Percentiles rank a stretch among this genome's conserved stretches.
These are phyloP conservation scores for Candida sanyiensis DNA, from an alignment of 805 yeast genomes.

Conservation along the genomic window DNA sequence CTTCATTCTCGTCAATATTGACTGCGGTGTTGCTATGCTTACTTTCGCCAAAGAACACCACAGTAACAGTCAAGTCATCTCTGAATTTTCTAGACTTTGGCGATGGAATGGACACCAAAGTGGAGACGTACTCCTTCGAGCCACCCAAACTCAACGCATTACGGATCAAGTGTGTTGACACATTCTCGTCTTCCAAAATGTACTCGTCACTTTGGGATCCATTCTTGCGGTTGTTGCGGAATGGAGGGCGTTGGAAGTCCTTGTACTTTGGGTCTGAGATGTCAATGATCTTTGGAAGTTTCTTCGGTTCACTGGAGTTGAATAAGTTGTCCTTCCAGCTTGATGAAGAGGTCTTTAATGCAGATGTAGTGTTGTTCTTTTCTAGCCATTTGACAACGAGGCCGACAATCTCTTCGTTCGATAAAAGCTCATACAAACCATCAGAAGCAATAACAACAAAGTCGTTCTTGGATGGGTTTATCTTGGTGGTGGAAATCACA, in stretches of 20 bases:
- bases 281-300: conserved; percentile 60
- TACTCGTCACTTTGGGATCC: conserved; percentile 32
- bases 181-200: conserved; percentile 77
- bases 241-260: conserved; percentile 63
- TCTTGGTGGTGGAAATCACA: conserved; percentile 74
- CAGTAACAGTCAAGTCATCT: conserved; percentile 95
- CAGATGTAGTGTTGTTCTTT: conserved; percentile 34
- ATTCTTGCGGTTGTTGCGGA: conserved; percentile 44
- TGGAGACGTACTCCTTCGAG: conserved; percentile 77
- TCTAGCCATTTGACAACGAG: conserved; percentile 93
- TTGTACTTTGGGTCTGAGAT: conserved; percentile 52
- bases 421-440: conserved; percentile 86
- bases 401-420: conserved; percentile 89
- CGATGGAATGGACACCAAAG: conserved; percentile 84
- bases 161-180: conserved; percentile 87
- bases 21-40: conserved; percentile 2
- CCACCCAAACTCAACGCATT: conserved; percentile 91
- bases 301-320: conserved; percentile 30
- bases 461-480: conserved; percentile 66
- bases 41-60: conserved; percentile 76
- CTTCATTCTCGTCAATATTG: conserved; percentile 2
- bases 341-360: conserved; percentile 10
- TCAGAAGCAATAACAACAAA: conserved; percentile 91
- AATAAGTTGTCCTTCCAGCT: conserved; percentile 19
- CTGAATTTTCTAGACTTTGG: conserved; percentile 89